Base-by-base conservation (phyloP, 176 grass and related monocot species). In the Pharus latifolius region DNA sequence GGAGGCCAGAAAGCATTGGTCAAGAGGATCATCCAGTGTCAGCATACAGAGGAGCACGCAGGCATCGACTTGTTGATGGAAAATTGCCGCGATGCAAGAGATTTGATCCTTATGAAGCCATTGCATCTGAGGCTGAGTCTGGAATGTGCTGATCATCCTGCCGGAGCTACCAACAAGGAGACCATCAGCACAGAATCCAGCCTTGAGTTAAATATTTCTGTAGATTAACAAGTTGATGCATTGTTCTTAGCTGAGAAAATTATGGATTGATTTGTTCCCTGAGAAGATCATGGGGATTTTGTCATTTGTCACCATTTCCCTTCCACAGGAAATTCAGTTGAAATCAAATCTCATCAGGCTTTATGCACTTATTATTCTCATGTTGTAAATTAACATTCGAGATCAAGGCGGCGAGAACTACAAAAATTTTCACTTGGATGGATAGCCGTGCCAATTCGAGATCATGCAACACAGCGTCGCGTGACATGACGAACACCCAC, bases 151-250 rank as follows among this genome's bases (percentile, higher is more conserved):
- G 94, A 98, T 34, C 86, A 98, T 56, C 94, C 94, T 2, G 78
- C 83, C 3, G 84, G 74, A 11, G 32, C 77, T 48, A 93, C 83
- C 0, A 85, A 80, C 75, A 92, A 90, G 41, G 94, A 90, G 81
- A 98, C 90, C 13, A 83, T 90, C 80, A 81, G 30, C 30, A 93
- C 84, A 0, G 89, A 98, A 55, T 90, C 94, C 33, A 81, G 63
- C 45, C 51, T 93, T 27, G 51, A 67, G 24, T 65, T 93, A 55
- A 49, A 79, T 29, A 43, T 98, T 64, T 67, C 71, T 5, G 55
- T 88, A 49, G 87, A 87, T n/a, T 82, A 80, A 50, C 47, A 49
- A 58, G 42, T 57, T 57, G 22, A 19, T 19, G 4, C 11, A 16
- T 38, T 23, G 23, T 65, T 17, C 4, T 8, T 2, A 4, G 27